A percentile compares a stretch with the other conserved stretches of the same genome.
Conservation (phyloP, 2,329 filamentous ascomycete genomes). For the Fusarium pseudoanthophilum region DNA sequence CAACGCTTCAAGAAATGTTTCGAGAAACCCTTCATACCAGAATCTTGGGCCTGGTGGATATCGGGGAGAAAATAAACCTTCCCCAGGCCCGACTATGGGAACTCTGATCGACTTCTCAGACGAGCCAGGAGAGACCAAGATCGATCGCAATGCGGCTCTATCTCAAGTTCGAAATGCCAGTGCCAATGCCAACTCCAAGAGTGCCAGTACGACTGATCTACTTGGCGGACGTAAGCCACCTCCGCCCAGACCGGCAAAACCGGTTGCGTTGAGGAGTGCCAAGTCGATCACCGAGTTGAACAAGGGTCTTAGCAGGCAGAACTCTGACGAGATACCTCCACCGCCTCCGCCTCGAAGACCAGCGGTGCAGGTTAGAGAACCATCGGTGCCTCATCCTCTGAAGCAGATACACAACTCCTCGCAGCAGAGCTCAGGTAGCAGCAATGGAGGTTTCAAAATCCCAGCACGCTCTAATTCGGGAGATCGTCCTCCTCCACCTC, state of each 20-base stretch:
- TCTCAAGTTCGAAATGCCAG: constrained; percentile 44
- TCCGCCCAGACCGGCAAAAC: constrained; percentile 69
- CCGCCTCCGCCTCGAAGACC: constrained; percentile 53
- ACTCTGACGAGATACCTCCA: constrained; percentile 42
- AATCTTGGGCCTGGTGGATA: constrained; percentile 36
- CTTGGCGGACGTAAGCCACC: constrained; percentile 51
- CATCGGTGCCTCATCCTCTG: constrained; percentile 51
- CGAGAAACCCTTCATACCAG: constrained; percentile 41
- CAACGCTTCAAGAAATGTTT: constrained; percentile 34
- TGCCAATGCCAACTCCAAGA: constrained; percentile 22
- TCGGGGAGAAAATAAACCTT: constrained; percentile 39
- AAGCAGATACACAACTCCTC: constrained; percentile 56
- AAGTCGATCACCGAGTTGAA: constrained; percentile 48
- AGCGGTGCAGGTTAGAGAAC: constrained; percentile 26
- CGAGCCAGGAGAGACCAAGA: constrained; percentile 55
- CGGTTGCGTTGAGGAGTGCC: constrained; percentile 62
- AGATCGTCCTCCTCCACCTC: constrained; percentile 57
- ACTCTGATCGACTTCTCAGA: constrained; percentile 71
- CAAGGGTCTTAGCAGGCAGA: constrained; percentile 35
- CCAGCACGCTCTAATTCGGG: constrained; percentile 24
- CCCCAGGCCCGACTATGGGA: constrained; percentile 59
- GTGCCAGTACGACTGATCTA: constrained; percentile 47
- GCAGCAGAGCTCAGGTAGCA: constrained; percentile 45
- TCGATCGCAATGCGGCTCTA: constrained; percentile 50
- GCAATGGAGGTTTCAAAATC: constrained; percentile 24